Evolutionary conservation across 2,329 filamentous ascomycete genomes (phyloP).

Genomic region (Clarireedia hainanense): DNA sequence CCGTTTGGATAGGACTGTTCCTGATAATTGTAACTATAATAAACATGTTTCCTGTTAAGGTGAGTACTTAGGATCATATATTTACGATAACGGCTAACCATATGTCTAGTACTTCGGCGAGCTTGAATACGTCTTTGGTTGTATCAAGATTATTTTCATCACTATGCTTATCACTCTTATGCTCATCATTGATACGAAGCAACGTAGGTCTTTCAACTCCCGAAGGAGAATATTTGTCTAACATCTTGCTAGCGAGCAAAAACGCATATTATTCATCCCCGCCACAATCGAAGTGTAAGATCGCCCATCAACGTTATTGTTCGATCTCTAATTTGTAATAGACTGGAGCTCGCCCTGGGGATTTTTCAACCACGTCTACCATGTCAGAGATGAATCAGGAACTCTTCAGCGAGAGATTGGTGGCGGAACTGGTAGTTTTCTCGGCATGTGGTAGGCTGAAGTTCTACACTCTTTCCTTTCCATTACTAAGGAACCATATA

Average conservation of each 20-base stretch:
- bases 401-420: conserved; percentile 27
- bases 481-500: conserved; percentile 10
- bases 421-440: conserved; percentile 31
- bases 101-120: conserved; percentile 28
- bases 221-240: not conserved
- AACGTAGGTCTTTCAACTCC: conserved; percentile 24
- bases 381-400: conserved; percentile 28
- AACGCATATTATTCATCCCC: conserved; percentile 32
- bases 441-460: conserved; percentile 32
- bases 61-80: conserved; percentile 11
- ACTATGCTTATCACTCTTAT: conserved; percentile 32
- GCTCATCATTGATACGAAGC: conserved; percentile 32
- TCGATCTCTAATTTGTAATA: conserved; percentile 6
- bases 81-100: not conserved
- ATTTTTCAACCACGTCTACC: conserved; percentile 32
- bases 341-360: conserved; percentile 32
- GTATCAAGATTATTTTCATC: conserved; percentile 33
- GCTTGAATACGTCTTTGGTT: conserved; percentile 33
- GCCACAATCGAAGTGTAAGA: conserved; percentile 31
- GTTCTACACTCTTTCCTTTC: not conserved
- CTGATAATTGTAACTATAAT: conserved; percentile 30
- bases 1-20: conserved; percentile 33
- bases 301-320: not conserved
- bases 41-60: conserved; percentile 33
- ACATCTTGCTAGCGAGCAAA: conserved; percentile 24